Evolutionary conservation across 805 yeast genomes (phyloP), one percentile per base, ranked within the genome.

Genomic region (Debaryomyces hansenii): DNA sequence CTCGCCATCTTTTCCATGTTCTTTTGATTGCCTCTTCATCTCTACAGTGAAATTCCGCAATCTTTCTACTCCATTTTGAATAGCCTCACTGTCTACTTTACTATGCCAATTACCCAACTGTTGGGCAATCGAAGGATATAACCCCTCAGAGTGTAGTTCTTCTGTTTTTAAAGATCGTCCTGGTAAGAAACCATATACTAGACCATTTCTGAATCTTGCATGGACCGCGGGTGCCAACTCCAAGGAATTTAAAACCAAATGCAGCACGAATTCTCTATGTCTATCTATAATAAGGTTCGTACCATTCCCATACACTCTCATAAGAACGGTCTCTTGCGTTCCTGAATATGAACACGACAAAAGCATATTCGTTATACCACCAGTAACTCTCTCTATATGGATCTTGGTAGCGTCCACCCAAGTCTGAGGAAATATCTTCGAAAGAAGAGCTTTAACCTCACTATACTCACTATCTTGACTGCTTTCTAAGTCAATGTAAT

Each of bases 291-390:
- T 85, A 32, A 82, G 67, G 45, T 75, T 78, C 0, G 94, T 86
- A 10, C 90, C 90, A 46, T 79, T 77, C 7, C 94, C 94, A 54
- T 87, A 86, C 0, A 87, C 83, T 48, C 94, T 70, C 45, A 86
- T 82, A 14, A 86, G 71, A 0, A 78, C 82, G 5, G 63, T 66
- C 45, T 74, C 77, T 9, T 55, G 42, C 9, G 49, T 51, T n/a
- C 34, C 16, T n/a, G 34, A n/a, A 49, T 69, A 71, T 8, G 64
- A 63, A 54, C 84, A 78, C 21, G 75, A 68, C 29, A 82, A 57
- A 41, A 82, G 70, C 83, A 80, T 79, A 55, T 82, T 82, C 14
- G 87, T 82, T 52, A 82, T 82, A 9, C 87, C 87, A 1, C 87
- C 87, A 0, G 84, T 79, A 28, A 82, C 60, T 45, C 75, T 75